Conservation (phyloP, 805 yeast genomes). For the Suhomyces sp. region DNA sequence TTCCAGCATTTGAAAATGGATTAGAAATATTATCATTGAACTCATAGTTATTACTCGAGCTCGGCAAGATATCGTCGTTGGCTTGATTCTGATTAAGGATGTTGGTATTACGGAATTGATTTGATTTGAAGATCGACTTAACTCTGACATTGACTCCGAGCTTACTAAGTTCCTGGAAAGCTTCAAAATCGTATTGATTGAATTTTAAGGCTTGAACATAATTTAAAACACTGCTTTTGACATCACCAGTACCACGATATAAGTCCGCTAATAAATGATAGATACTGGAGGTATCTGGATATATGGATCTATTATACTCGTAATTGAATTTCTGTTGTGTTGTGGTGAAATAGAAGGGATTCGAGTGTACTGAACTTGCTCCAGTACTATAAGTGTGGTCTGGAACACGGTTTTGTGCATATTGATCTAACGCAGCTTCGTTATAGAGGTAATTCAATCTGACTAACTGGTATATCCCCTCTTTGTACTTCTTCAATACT, state of each 20-base stretch:
- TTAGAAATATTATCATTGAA: constrained; percentile 18
- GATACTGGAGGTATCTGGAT: constrained; percentile 72
- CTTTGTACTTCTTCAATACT: constrained; percentile 51
- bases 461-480: constrained; percentile 55
- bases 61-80: constrained; percentile 3
- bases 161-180: constrained; percentile 71
- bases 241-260: constrained; percentile 56
- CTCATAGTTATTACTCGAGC: constrained; percentile 3
- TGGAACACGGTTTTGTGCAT: too few relatives aligned
- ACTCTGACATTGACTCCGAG: constrained; percentile 71
- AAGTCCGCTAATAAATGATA: constrained; percentile 70
- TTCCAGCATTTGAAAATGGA: constrained; percentile 35
- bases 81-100: neutral
- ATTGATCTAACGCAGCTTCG: constrained; percentile 16
- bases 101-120: neutral
- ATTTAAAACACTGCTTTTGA: constrained; percentile 61
- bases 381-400: neutral
- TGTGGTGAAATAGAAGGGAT: constrained; percentile 16
- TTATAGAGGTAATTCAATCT: constrained; percentile 32
- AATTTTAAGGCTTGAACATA: constrained; percentile 67
- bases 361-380: neutral
- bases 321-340: constrained; percentile 30
- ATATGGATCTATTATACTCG: constrained; percentile 36
- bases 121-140: constrained; percentile 47
- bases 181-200: constrained; percentile 86